Percentiles rank a stretch among this genome's conserved stretches.
These are phyloP conservation scores for Tuber magnatum DNA, from an alignment of 495 filamentous ascomycete species.

Conservation along the genomic window DNA sequence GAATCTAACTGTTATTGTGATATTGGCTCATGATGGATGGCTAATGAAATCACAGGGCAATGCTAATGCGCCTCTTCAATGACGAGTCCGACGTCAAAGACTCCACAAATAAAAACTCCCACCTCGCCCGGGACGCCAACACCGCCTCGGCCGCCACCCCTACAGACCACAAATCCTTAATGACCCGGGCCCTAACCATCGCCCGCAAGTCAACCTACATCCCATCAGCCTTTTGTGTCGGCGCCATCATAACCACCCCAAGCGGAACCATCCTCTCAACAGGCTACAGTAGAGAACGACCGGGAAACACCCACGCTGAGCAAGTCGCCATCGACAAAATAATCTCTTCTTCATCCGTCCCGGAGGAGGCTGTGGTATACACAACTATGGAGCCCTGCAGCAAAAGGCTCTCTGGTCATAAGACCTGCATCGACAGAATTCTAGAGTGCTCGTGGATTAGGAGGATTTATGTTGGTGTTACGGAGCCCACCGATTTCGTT, in stretches of 20 bases:
- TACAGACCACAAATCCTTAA: constrained; percentile 56
- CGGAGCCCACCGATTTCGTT: constrained; percentile 85
- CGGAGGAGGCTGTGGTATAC: constrained; percentile 57
- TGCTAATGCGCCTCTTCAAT: constrained; percentile 85
- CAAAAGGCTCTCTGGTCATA: constrained; percentile 70
- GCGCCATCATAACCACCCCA: constrained; percentile 66
- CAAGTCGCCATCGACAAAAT: constrained; percentile 82
- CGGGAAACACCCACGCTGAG: constrained; percentile 92
- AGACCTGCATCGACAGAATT: constrained; percentile 76
- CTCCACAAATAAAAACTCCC: constrained; percentile 47
- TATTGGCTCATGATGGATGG: neutral
- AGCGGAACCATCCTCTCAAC: constrained; percentile 64
- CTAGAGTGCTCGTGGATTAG: constrained; percentile 59
- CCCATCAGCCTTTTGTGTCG: constrained; percentile 88
- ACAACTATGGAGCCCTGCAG: constrained; percentile 94
- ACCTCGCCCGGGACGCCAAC: constrained; percentile 9
- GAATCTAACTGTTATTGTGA: neutral
- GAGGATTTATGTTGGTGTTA: constrained; percentile 78
- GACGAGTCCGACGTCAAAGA: constrained; percentile 63
- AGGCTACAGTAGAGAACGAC: constrained; percentile 83
- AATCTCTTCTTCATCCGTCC: constrained; percentile 43
- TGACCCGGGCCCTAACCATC: constrained; percentile 63
- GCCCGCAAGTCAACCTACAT: constrained; percentile 72
- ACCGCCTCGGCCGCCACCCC: constrained; percentile 27
- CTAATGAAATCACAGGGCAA: constrained; percentile 49